phyloP scores from a whole-genome alignment of 768 basidiomycete genomes.

The Tephrocybe sp. region DNA sequence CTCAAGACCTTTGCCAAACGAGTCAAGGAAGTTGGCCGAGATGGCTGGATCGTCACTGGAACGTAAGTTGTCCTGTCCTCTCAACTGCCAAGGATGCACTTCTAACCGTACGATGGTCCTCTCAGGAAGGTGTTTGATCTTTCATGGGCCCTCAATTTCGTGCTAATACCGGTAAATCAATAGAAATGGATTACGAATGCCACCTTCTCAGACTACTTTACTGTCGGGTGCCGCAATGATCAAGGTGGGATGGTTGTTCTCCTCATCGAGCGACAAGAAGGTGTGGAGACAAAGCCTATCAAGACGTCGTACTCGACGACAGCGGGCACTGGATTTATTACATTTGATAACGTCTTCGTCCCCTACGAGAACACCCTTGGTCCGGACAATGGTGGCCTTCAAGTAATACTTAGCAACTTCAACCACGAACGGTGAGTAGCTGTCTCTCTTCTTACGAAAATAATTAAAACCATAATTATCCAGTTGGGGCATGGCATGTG shows the following conservation, averaged over 20 bases:
- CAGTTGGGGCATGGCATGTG: constrained; percentile 18
- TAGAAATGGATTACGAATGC: constrained; percentile 84
- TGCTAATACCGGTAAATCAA: background rate
- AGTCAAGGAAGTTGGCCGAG: constrained; percentile 44
- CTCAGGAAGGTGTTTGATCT: too few relatives aligned
- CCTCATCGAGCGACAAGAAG: constrained; percentile 43
- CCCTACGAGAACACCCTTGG: constrained; percentile 72
- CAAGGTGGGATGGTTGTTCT: constrained; percentile 33
- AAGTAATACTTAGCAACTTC: constrained; percentile 61
- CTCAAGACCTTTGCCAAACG: constrained; percentile 70
- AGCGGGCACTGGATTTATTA: constrained; percentile 62
- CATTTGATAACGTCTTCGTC: constrained; percentile 61
- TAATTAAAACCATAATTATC: background rate
- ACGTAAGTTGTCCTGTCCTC: constrained; percentile 43
- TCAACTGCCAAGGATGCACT: background rate
- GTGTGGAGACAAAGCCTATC: constrained; percentile 68
- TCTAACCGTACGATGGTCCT: background rate
- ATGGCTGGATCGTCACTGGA: constrained; percentile 80
- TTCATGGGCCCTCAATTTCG: background rate
- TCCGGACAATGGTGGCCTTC: constrained; percentile 53
- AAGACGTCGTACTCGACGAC: constrained; percentile 52
- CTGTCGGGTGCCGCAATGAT: constrained; percentile 58
- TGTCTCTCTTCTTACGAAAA: constrained; percentile 21
- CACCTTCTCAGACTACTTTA: constrained; percentile 70
- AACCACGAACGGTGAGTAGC: constrained; percentile 88